These are phyloP conservation scores for Sphagnum contortum DNA, from an alignment of 225 moss, liverwort and hornwort genomes.

Conservation along the genomic window DNA sequence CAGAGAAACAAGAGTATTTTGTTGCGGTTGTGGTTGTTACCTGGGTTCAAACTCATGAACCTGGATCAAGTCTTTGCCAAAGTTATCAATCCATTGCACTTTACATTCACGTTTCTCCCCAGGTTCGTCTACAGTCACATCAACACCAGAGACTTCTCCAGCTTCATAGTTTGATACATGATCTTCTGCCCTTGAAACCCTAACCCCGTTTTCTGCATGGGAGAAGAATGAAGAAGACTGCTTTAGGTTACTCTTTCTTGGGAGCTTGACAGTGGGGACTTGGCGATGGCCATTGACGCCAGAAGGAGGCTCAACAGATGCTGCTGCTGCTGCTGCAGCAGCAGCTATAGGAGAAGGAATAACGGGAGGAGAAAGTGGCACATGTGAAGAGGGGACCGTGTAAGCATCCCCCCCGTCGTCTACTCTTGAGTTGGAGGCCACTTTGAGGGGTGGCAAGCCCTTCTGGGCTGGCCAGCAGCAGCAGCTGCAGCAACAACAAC, in stretches of 20 bases:
- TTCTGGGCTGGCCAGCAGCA: slow-evolving; percentile 32
- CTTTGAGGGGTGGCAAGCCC: slow-evolving; percentile 32
- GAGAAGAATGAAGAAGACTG: slow-evolving; percentile 53
- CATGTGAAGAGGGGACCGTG: slow-evolving; percentile 85
- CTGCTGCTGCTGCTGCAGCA: slow-evolving; percentile 25
- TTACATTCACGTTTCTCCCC: slow-evolving; percentile 26
- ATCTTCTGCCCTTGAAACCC: slow-evolving; percentile 11
- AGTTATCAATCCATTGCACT: slow-evolving; percentile 82
- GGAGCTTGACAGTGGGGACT: slow-evolving; percentile 44
- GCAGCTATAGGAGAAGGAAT: slow-evolving; percentile 23
- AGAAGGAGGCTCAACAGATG: slow-evolving; percentile 32
- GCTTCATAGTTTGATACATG: too few relatives aligned
- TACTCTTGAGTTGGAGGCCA: slow-evolving; percentile 22
- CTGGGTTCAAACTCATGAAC: slow-evolving; percentile 97
- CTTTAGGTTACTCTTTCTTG: slow-evolving; percentile 79
- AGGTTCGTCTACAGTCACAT: slow-evolving; percentile 17
- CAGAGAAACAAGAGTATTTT: too few relatives aligned
- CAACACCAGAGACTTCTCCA: too few relatives aligned
- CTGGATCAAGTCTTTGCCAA: slow-evolving; percentile 82
- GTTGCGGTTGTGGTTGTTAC: slow-evolving; percentile 12
- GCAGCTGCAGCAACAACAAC: slow-evolving; percentile 47
- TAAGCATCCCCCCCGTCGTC: slow-evolving; percentile 37
- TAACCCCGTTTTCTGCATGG: slow-evolving; percentile 12
- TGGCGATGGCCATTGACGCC: slow-evolving; percentile 56
- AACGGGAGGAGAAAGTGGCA: slow-evolving; percentile 52